These are phyloP conservation scores for Kluyveromyces marxianus DNA, from an alignment of 1,139 yeast species.

Conservation along the genomic window DNA sequence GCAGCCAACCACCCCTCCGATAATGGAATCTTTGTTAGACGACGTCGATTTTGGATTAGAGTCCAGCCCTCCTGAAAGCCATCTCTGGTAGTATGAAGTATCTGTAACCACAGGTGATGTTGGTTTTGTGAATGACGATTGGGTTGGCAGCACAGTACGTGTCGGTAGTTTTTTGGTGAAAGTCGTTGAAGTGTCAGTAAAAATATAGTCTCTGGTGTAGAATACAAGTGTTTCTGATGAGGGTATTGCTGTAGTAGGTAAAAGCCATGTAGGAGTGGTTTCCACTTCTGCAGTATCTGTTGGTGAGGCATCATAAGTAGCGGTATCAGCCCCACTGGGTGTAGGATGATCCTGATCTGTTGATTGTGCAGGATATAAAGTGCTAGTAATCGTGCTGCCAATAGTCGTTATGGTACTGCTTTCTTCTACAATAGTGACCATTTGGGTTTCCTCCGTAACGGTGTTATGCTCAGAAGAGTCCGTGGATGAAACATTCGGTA, in stretches of 20 bases:
- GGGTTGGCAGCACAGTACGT: constrained; percentile 26
- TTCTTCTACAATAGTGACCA: neutral
- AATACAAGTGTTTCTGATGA: constrained; percentile 16
- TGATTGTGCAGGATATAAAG: neutral
- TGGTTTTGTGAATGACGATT: constrained; percentile 20
- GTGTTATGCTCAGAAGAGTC: neutral
- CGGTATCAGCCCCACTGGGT: neutral
- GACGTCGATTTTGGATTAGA: constrained; percentile 6
- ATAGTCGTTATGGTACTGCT: neutral
- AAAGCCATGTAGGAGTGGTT: constrained; percentile 1
- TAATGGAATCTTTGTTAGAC: constrained; percentile 15
- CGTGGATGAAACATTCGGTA: neutral
- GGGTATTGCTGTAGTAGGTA: constrained; percentile 9
- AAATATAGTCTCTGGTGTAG: constrained; percentile 37
- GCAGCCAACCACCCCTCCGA: constrained; percentile 26
- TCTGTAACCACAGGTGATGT: constrained; percentile 31
- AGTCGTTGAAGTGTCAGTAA: constrained; percentile 36
- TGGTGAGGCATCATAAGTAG: too few species aligned
- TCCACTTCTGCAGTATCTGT: neutral
- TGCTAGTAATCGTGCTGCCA: neutral
- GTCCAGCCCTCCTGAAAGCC: constrained; percentile 17
- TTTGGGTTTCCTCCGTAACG: neutral
- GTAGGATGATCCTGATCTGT: neutral
- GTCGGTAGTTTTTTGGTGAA: constrained; percentile 33
- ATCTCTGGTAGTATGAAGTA: constrained; percentile 21